phyloP scores from a whole-genome alignment of 441 rosid species.

The Jatropha podagrica region DNA sequence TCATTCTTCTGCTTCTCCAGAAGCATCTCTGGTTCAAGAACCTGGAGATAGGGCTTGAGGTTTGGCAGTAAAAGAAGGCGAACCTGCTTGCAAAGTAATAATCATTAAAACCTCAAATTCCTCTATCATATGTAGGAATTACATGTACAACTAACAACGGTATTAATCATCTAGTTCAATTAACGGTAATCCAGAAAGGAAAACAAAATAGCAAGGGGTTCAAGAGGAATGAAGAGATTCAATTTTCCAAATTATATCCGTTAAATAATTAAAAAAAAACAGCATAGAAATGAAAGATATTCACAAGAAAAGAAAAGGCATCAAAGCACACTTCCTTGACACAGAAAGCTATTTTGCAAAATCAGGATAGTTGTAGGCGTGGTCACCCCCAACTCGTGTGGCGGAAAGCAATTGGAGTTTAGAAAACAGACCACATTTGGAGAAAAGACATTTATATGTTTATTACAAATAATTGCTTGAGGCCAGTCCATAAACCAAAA shows the following conservation, averaged over 20 bases:
- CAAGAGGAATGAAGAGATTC: neutral
- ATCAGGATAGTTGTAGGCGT: neutral
- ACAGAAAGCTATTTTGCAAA: neutral
- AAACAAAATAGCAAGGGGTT: neutral
- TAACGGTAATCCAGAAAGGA: neutral
- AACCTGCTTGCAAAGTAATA: conserved; percentile 45
- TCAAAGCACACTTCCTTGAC: neutral
- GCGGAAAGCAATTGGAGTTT: no score
- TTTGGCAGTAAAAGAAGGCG: conserved; percentile 77
- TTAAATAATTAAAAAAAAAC: neutral
- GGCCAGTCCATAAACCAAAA: neutral
- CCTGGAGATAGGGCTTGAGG: conserved; percentile 69
- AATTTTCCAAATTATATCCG: neutral
- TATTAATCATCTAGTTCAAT: neutral
- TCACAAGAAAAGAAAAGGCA: neutral
- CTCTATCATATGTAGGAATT: neutral
- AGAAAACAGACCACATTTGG: no score
- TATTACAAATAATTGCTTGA: neutral
- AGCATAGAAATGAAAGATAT: neutral
- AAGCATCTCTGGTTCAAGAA: conserved; percentile 90
- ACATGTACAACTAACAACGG: neutral
- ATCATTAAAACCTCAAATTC: conserved; percentile 21
- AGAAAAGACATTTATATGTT: neutral
- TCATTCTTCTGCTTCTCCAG: conserved; percentile 83
- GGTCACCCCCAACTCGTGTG: neutral